Percentiles rank a stretch among this genome's conserved stretches.
Conservation (phyloP, 1,284 basidiomycete genomes). For the Xerocomus minutiporus region DNA sequence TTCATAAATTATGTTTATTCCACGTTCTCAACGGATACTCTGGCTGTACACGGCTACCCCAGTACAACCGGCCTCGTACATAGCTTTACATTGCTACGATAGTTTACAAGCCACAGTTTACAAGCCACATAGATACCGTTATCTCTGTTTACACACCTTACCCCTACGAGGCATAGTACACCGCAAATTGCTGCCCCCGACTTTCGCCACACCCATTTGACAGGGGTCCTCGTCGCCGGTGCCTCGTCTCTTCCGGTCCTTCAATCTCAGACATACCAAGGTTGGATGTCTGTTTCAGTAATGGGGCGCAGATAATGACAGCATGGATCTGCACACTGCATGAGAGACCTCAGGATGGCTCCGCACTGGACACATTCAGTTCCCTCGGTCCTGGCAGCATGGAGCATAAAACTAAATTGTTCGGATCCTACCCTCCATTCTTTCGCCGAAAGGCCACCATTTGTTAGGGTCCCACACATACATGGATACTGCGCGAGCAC, state of each 20-base stretch:
- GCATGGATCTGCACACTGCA: slow-evolving; percentile 28
- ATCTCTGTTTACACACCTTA: not conserved
- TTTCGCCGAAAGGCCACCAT: no score
- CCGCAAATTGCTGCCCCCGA: slow-evolving; percentile 1
- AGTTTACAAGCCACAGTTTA: not conserved
- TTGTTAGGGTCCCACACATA: not conserved
- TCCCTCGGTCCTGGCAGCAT: slow-evolving; percentile 11
- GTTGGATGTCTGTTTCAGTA: slow-evolving; percentile 20
- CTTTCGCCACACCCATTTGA: slow-evolving; percentile 35
- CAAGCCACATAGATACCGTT: not conserved
- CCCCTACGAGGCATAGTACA: slow-evolving; percentile 14
- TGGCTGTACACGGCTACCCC: not conserved
- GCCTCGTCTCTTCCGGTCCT: not conserved
- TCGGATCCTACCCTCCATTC: no score
- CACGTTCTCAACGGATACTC: slow-evolving; percentile 15
- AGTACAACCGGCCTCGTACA: not conserved
- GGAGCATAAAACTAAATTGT: slow-evolving; percentile 8
- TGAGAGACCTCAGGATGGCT: not conserved
- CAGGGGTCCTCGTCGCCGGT: slow-evolving; percentile 44
- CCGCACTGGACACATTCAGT: not conserved
- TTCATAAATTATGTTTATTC: not conserved
- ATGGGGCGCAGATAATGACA: slow-evolving; percentile 31
- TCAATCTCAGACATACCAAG: slow-evolving; percentile 11
- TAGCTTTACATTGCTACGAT: not conserved
- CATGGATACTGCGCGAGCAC: not conserved